Evolutionary conservation across 208 protist genomes (phyloP).

Genomic region (Trypanosoma congolense): DNA sequence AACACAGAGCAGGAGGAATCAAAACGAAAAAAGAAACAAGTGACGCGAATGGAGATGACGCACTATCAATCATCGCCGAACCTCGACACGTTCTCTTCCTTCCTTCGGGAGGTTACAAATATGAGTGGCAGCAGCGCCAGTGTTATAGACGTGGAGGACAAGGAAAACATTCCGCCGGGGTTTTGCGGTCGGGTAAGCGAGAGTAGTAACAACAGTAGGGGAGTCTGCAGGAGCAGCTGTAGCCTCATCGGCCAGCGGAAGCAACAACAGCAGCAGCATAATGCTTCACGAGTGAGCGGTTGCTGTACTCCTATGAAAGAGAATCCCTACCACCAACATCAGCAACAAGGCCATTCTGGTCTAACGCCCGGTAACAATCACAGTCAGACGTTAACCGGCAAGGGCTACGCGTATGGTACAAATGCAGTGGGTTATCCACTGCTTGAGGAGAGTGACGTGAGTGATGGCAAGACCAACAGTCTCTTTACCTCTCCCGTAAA

Average conservation of each 20-base stretch:
- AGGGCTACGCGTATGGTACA: not conserved
- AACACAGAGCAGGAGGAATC: too few species aligned
- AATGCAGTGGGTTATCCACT: constrained; percentile 6
- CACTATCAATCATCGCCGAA: constrained; percentile 3
- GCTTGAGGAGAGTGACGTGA: constrained; percentile 3
- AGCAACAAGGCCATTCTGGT: constrained; percentile 11
- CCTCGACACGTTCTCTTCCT: constrained; percentile 15
- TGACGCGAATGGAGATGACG: constrained; percentile 4
- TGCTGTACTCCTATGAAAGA: constrained; percentile 18
- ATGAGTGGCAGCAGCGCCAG: not conserved
- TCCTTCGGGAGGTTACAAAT: constrained; percentile 26
- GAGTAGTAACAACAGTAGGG: not conserved
- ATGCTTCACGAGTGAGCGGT: not conserved
- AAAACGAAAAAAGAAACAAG: not conserved
- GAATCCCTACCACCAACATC: not conserved
- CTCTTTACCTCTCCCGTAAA: constrained; percentile 6
- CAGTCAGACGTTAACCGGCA: not conserved
- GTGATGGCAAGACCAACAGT: constrained; percentile 6
- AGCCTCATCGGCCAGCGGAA: not conserved
- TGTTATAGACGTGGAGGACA: constrained; percentile 8
- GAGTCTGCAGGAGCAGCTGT: not conserved
- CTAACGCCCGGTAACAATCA: constrained; percentile 24
- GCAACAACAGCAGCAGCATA: constrained; percentile 5
- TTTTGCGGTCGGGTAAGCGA: not conserved
- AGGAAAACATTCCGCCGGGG: constrained; percentile 24